Percentiles rank a stretch among this genome's conserved stretches.
phyloP scores from a whole-genome alignment of 768 basidiomycete genomes.

The Pleurotus sapidus region DNA sequence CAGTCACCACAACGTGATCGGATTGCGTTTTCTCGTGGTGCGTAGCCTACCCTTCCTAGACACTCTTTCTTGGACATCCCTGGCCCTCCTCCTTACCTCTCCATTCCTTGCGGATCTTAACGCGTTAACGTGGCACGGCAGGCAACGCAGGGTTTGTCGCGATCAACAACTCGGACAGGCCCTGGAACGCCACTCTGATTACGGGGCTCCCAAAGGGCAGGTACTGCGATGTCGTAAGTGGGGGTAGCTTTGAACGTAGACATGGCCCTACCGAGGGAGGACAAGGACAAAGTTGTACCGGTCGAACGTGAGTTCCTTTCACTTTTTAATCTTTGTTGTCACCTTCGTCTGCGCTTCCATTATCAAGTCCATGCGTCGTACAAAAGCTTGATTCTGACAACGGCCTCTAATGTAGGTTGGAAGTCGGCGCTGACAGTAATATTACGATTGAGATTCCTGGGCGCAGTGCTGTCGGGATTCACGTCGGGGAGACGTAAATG shows the following conservation, averaged over 20 bases:
- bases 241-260: conserved; percentile 9
- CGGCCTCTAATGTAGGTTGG: too few species aligned
- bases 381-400: too few species aligned
- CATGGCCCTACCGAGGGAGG: too few species aligned
- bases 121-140: conserved; percentile 10
- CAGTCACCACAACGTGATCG: conserved; percentile 28
- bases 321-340: too few species aligned
- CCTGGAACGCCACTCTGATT: conserved; percentile 39
- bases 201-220: conserved; percentile 41
- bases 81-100: background rate
- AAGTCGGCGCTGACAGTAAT: too few species aligned
- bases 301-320: too few species aligned
- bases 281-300: too few species aligned
- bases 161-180: conserved; percentile 44
- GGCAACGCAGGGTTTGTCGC: conserved; percentile 45
- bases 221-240: conserved; percentile 50
- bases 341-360: too few species aligned
- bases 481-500: too few species aligned
- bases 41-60: background rate
- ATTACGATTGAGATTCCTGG: too few species aligned
- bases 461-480: too few species aligned
- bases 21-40: conserved; percentile 50
- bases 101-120: background rate
- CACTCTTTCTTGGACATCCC: background rate
- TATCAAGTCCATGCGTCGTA: too few species aligned